Evolutionary conservation across 768 basidiomycete genomes (phyloP), one percentile per base, ranked within the genome.

Genomic region (Tylopilus sp.): DNA sequence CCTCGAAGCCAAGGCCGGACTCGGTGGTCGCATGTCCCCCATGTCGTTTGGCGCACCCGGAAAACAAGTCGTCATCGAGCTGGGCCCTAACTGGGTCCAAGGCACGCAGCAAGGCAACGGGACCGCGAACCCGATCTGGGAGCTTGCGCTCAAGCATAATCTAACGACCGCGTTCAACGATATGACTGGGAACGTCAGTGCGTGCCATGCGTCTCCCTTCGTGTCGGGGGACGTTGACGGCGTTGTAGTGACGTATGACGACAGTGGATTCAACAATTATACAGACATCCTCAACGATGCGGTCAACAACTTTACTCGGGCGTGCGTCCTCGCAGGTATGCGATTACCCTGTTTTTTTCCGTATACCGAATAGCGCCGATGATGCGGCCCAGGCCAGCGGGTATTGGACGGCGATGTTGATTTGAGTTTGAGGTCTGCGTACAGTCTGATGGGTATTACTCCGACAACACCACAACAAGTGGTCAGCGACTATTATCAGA

Each of bases 31-130:
- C 12, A 75, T 86, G 76, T 74, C 69, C 55, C 73, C 73, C 51
- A 63, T 64, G 38, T 35, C 62, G 0, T 79, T 86, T 52, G 82
- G 76, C 17, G 68, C 53, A 1, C 48, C 63, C 0, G 69, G 65
- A 1, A 63, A 62, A 47, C 56, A 75, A 26, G 68, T 70, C 53
- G 73, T 73, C 1, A 66, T 87, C 25, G 85, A 88, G 63, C 63
- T 73, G 25, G 82, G 81, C 23, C 75, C 83, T 12, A 82, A 83
- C 56, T 85, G 83, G 83, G 71, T 85, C 30, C 82, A 80, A 52
- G 79, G 78, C 26, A 76, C 75, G 0, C 78, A 79, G 51, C 67
- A 66, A 2, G 76, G 70, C 3, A 61, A 73, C 40, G 81, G 79
- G 3, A 72, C 76, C 25, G 69, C 72, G 9, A 87, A 87, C 60